Evolutionary conservation across 2,329 filamentous ascomycete genomes (phyloP).

Genomic region (Botrytis cinerea): DNA sequence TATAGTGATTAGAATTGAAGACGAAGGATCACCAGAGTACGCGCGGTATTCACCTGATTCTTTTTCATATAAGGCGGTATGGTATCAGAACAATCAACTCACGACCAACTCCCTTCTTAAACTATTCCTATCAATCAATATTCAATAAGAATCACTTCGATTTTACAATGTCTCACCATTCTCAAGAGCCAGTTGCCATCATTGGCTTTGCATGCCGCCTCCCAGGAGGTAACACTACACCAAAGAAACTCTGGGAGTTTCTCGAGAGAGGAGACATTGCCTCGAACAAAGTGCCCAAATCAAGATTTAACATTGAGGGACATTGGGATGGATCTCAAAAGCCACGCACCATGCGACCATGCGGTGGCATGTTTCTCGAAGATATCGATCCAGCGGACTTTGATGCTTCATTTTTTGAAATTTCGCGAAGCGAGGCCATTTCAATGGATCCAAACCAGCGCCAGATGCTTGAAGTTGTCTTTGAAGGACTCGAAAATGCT

Average conservation of each 20-base stretch:
- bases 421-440: conserved; percentile 43
- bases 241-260: conserved; percentile 43
- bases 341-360: conserved; percentile 71
- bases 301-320: conserved; percentile 69
- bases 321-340: conserved; percentile 66
- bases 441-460: conserved; percentile 45
- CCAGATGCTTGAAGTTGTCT: conserved; percentile 58
- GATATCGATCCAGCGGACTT: conserved; percentile 43
- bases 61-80: background rate
- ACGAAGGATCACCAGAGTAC: background rate
- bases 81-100: background rate
- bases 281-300: conserved; percentile 58
- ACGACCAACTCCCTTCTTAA: background rate
- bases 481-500: conserved; percentile 55
- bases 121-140: background rate
- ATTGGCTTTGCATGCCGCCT: conserved; percentile 46
- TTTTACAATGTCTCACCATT: background rate
- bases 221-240: conserved; percentile 41
- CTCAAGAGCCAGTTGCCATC: conserved; percentile 44
- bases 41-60: background rate
- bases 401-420: conserved; percentile 46
- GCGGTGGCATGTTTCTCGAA: conserved; percentile 62
- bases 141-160: background rate
- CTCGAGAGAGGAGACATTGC: conserved; percentile 72
- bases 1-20: background rate